These are phyloP conservation scores for Nicotiana sylvestris DNA, from an alignment of 257 asterid species.

Conservation along the genomic window DNA sequence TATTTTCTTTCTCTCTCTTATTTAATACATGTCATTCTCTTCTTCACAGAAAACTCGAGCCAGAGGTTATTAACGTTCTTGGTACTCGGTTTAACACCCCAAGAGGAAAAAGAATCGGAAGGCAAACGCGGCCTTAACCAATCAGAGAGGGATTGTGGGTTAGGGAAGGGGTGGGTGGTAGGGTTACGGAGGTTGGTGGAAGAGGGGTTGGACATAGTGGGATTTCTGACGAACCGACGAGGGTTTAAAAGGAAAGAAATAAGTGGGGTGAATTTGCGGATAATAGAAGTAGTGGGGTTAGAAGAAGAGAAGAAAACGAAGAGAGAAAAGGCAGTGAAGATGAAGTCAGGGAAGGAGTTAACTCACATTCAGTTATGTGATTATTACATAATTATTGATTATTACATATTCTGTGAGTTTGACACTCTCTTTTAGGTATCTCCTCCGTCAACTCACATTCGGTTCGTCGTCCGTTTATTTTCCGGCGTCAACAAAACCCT, in stretches of 20 bases:
- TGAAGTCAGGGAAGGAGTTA: conserved; percentile 53
- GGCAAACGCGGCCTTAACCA: conserved; percentile 80
- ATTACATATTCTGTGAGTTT: too few species aligned
- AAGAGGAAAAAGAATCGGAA: conserved; percentile 67
- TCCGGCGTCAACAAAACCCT: too few species aligned
- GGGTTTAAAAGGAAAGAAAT: conserved; percentile 47
- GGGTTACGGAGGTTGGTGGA: conserved; percentile 28
- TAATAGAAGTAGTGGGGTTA: conserved; percentile 29
- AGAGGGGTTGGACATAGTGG: conserved; percentile 52
- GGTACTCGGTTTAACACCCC: conserved; percentile 96
- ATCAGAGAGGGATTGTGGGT: conserved; percentile 84
- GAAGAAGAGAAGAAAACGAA: conserved; percentile 62
- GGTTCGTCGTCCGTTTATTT: too few species aligned
- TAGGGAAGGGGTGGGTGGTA: conserved; percentile 46
- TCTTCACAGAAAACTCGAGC: conserved; percentile 60
- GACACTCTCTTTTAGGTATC: too few species aligned
- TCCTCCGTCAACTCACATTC: too few species aligned
- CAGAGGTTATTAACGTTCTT: conserved; percentile 80
- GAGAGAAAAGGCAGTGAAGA: conserved; percentile 73
- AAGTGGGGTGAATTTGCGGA: conserved; percentile 32
- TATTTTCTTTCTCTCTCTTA: too few species aligned
- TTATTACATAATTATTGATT: too few species aligned
- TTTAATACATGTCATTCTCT: too few species aligned
- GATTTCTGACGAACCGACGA: conserved; percentile 43
- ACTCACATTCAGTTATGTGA: too few species aligned